Evolutionary conservation across 176 grass and related monocot species (phyloP), one percentile per base, ranked within the genome.

Genomic region (Olyra latifolia): DNA sequence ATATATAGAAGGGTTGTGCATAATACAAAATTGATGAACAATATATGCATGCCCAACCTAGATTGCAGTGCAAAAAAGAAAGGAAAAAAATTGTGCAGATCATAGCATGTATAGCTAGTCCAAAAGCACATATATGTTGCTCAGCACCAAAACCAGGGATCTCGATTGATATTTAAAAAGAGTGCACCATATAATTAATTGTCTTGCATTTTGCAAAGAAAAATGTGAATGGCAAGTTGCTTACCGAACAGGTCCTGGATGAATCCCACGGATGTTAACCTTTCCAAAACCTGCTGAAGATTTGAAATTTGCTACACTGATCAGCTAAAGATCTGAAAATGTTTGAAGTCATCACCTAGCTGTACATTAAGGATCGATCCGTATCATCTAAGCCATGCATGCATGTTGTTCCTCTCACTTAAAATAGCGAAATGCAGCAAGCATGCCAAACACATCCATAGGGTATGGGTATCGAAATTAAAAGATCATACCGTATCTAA

Each of bases 201-300:
- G n/a, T 13, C 8, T 17, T 40, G 7, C 30, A 66, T 25, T 35
- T 39, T 78, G 47, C 24, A 48, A 13, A 10, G 19, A 38, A 10
- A 78, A 78, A 12, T 63, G 59, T 11, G 29, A 47, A n/a, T 15
- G 28, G 60, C 10, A 50, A 49, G 20, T 42, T 78, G 56, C 57
- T 70, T 62, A 83, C 74, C 78, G 59, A 96, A 92, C 46, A 88
- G 71, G 16, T 88, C 90, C 71, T 85, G 88, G 61, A 96, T 81
- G 38, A 88, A 81, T 86, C 78, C 19, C 70, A 84, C 93, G 27
- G 90, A 73, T 44, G 53, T 50, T 72, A 64, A 78, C 83, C 86
- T 83, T 75, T 92, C 87, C 32, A 48, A 17, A 73, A 92, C 87
- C n/a, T n/a, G n/a, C 93, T 95, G 67, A 80, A 66, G 54, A 29